Evolutionary conservation across 805 yeast species (phyloP).

Genomic region (Saccharomycopsis guyanensis): DNA sequence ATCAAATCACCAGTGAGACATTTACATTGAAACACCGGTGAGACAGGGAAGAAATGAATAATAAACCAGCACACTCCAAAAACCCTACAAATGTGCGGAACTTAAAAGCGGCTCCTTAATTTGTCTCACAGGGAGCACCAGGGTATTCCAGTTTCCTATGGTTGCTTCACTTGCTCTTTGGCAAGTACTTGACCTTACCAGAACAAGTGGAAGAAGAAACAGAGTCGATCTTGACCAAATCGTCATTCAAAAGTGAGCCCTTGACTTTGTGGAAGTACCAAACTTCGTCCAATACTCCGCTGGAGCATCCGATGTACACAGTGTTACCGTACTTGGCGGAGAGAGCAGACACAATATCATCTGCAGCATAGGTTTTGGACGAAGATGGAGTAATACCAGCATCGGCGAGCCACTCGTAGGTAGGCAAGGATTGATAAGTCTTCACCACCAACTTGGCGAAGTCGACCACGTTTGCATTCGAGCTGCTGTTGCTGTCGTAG

Average conservation of each 20-base stretch:
- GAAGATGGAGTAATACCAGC: conserved; percentile 67
- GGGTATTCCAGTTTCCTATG: no score
- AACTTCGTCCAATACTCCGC: conserved; percentile 35
- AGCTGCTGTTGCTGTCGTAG: background rate
- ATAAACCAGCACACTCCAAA: no score
- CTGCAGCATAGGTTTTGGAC: conserved; percentile 46
- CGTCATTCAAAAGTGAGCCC: conserved; percentile 64
- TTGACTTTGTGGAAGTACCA: conserved; percentile 76
- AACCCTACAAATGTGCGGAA: no score
- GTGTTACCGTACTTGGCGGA: conserved; percentile 42
- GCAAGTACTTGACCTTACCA: conserved; percentile 8
- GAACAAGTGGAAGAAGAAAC: conserved; percentile 9
- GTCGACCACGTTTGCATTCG: conserved; percentile 26
- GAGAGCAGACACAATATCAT: conserved; percentile 47
- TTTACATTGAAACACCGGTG: no score
- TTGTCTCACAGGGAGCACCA: no score
- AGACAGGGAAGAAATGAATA: no score
- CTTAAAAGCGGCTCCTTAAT: no score
- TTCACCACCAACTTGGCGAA: conserved; percentile 44
- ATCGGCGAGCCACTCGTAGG: conserved; percentile 54
- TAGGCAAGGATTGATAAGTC: conserved; percentile 52
- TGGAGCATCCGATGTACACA: conserved; percentile 52
- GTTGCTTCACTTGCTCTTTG: conserved; percentile 7
- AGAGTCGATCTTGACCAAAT: conserved; percentile 52
- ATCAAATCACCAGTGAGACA: no score